Evolutionary conservation across 768 basidiomycete species (phyloP).

Genomic region (Pleurotus tuoliensis): DNA sequence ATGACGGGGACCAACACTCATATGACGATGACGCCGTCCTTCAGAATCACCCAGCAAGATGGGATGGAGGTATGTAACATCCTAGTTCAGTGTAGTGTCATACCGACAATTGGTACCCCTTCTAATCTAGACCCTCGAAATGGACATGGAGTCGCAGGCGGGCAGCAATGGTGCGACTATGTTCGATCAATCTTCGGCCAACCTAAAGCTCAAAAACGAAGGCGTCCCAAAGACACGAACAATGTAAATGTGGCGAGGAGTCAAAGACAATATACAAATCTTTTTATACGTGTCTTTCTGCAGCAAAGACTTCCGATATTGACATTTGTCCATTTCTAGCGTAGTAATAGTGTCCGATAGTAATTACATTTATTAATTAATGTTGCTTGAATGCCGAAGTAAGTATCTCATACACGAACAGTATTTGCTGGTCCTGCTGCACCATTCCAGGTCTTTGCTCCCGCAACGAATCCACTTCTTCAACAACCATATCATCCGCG

Average conservation of each 20-base stretch:
- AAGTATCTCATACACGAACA: slow-evolving; percentile 63
- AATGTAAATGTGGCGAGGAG: neutral
- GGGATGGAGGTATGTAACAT: neutral
- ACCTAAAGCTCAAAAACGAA: neutral
- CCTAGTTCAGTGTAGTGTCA: no score
- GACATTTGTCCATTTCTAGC: neutral
- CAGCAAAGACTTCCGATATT: neutral
- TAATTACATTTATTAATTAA: neutral
- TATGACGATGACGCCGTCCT: slow-evolving; percentile 5
- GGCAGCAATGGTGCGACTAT: neutral
- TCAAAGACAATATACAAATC: neutral
- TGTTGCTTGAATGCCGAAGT: slow-evolving; percentile 20
- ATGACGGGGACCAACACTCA: neutral
- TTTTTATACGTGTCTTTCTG: neutral
- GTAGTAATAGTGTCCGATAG: neutral
- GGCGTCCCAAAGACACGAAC: neutral
- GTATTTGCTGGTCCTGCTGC: slow-evolving; percentile 61
- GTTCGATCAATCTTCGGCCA: neutral
- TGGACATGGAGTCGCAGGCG: neutral
- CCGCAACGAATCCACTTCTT: slow-evolving; percentile 73
- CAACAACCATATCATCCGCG: slow-evolving; percentile 53
- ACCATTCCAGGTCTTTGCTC: slow-evolving; percentile 87
- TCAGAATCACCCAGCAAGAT: neutral
- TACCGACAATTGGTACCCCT: neutral
- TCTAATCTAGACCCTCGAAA: neutral